Base-by-base conservation (phyloP, 2,329 filamentous ascomycete genomes). In the Lomentospora prolificans region DNA sequence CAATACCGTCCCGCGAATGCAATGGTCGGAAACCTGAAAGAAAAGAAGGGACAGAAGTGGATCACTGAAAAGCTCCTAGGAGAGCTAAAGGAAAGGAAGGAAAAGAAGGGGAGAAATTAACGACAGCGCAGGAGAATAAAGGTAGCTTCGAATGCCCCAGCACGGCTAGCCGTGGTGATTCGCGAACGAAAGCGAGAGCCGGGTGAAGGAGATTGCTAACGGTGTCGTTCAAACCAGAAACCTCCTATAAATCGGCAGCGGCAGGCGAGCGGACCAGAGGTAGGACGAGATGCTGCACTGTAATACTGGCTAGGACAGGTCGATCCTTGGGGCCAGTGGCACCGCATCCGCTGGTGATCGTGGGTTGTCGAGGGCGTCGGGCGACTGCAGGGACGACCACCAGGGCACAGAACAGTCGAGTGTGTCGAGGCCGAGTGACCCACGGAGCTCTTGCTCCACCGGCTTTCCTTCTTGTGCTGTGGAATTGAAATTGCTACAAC, bases 281-380 rank as follows among this genome's bases (percentile, higher is more conserved):
- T 78, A 66, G 69, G 72, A 78, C 76, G 72, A 72, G 73, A 73
- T 73, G 72, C 70, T 74, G 73, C 72, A 73, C 70, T 66, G 75
- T 75, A 70, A 73, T 73, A 77, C 74, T 73, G 64, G 68, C 24
- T 33, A 48, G 65, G 71, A 55, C 65, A 72, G 70, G 69, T 69
- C 67, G 70, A 68, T 71, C 67, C 69, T 70, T 70, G 69, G 67
- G 67, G 66, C 65, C 66, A 69, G 75, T 77, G 65, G 70, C 72
- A 79, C 76, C 66, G 66, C 71, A 75, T 75, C 70, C 71, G 70
- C 72, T 69, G 70, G 69, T 74, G 72, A 64, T 70, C 69, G 69
- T 71, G 66, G 67, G 67, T 67, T 70, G 67, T 71, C 69, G 69
- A 69, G 68, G 69, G 67, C 66, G 70, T 66, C 69, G 73, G 73